Conservation (phyloP, 192 early-diverging fungal species). For the Umbelopsis sp. region DNA sequence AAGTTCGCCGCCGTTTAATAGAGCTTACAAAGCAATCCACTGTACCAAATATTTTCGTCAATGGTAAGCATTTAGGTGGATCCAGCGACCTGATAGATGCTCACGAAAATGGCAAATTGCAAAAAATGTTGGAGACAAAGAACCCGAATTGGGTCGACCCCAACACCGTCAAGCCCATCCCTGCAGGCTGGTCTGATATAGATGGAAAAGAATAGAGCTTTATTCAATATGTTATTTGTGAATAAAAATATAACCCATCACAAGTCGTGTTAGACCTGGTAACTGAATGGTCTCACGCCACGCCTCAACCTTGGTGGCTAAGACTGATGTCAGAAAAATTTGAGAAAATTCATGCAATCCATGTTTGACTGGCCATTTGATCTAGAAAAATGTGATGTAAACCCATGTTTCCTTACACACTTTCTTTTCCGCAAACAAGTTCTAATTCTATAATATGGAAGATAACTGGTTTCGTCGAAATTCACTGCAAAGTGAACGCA, state of each 20-base stretch:
- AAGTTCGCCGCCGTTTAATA: slow-evolving; percentile 11
- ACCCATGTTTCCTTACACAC: neutral
- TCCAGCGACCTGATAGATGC: slow-evolving; percentile 56
- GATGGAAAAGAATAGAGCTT: neutral
- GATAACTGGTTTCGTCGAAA: neutral
- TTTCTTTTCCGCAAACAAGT: neutral
- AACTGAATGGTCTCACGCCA: neutral
- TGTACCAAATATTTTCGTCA: slow-evolving; percentile 74
- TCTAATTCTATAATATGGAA: neutral
- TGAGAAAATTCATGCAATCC: slow-evolving; percentile 17
- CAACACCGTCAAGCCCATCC: neutral
- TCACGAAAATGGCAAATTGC: slow-evolving; percentile 48
- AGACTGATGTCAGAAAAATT: slow-evolving; percentile 13
- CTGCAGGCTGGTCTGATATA: slow-evolving; percentile 1
- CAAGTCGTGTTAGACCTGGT: too few relatives aligned
- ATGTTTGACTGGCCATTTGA: neutral
- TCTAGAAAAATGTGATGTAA: neutral
- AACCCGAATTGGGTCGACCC: slow-evolving; percentile 12
- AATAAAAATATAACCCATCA: neutral
- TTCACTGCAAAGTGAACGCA: neutral
- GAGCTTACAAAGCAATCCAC: slow-evolving; percentile 60
- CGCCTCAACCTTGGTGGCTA: neutral
- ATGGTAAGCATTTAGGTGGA: slow-evolving; percentile 70
- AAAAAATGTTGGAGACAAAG: slow-evolving; percentile 44
- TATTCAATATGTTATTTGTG: too few relatives aligned